Base-by-base conservation (phyloP, 768 basidiomycete species). In the Tulasnella sp. region DNA sequence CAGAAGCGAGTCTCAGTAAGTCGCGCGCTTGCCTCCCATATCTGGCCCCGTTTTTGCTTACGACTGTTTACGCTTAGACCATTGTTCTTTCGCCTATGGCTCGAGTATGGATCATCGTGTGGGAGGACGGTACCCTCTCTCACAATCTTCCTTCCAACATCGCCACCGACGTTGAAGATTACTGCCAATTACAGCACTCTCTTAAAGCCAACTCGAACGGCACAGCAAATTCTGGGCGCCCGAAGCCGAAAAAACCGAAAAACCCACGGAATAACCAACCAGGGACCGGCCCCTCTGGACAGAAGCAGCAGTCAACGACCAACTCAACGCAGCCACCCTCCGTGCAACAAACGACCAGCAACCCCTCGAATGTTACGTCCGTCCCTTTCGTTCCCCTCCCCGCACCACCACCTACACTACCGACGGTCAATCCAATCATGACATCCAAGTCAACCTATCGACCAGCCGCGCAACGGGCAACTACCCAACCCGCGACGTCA, bases 81-180 rank as follows among this genome's bases (percentile, higher is more conserved):
- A 75, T 42, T n/a, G 73, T n/a, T 42, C 40, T 75, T 1, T 41
- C 73, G n/a, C 40, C 73, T 16, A 41, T 75, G 16, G 46, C 73
- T 31, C 73, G 73, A 20, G 73, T 42, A 5, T 75, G 73, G 73
- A 41, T 75, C 41, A 75, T 75, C 22, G 73, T 75, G 22, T 75
- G 40, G 73, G 73, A 48, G n/a, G 73, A 75, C 22, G 73, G 73
- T 28, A 37, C 73, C 6, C 41, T 75, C n/a, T 41, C 40, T 6
- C 46, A 75, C 16, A 75, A 48, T 41, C 73, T 75, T 31, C 73
- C 73, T 22, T 48, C 20, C 41, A 42, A 41, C n/a, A 75, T 75
- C 46, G 41, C 46, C 40, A 31, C 18, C 28, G 22, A 48, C 34
- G 73, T 75, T 9, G 41, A 42, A 34, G 41, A 41, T 28, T 75